A percentile compares a stretch with the other conserved stretches of the same genome.
Evolutionary conservation across 768 basidiomycete genomes (phyloP).

Genomic region (Macrolepiota dolichaula): DNA sequence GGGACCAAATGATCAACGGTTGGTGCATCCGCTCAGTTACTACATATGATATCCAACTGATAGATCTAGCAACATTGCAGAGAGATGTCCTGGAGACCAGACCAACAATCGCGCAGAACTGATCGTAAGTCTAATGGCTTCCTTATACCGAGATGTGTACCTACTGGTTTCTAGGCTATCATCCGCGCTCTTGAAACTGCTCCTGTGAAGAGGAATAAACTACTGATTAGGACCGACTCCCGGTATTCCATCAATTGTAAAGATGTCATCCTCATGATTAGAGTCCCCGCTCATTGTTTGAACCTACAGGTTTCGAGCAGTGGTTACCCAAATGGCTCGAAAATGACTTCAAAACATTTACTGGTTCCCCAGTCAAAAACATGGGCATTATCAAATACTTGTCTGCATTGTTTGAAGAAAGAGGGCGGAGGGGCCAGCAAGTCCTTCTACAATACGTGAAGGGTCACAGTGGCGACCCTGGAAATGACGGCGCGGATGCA

Average conservation of each 20-base stretch:
- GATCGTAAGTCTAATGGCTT: conserved; percentile 45
- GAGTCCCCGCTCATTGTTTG: conserved; percentile 7
- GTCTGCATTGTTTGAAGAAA: conserved; percentile 52
- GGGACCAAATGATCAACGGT: conserved; percentile 68
- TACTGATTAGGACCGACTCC: conserved; percentile 86
- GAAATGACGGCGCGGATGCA: conserved; percentile 86
- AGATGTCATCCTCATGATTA: conserved; percentile 13
- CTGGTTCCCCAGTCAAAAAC: conserved; percentile 69
- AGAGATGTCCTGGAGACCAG: conserved; percentile 78
- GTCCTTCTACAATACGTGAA: conserved; percentile 70
- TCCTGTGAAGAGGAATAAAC: conserved; percentile 46
- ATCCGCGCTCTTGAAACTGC: conserved; percentile 75
- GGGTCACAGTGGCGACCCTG: conserved; percentile 72
- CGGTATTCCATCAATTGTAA: conserved; percentile 78
- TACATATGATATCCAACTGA: not conserved
- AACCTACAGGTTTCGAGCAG: conserved; percentile 50
- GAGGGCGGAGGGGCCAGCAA: conserved; percentile 46
- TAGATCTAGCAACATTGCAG: conserved; percentile 65
- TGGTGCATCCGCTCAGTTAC: conserved; percentile 10
- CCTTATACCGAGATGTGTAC: not conserved
- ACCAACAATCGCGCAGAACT: conserved; percentile 91
- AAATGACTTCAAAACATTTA: conserved; percentile 46
- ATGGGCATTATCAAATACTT: conserved; percentile 67
- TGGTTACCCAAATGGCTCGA: conserved; percentile 71
- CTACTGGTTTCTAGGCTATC: conserved; percentile 59